A percentile compares a stretch with the other conserved stretches of the same genome.
phyloP scores from a whole-genome alignment of 805 yeast genomes.

The Candida adriatica region DNA sequence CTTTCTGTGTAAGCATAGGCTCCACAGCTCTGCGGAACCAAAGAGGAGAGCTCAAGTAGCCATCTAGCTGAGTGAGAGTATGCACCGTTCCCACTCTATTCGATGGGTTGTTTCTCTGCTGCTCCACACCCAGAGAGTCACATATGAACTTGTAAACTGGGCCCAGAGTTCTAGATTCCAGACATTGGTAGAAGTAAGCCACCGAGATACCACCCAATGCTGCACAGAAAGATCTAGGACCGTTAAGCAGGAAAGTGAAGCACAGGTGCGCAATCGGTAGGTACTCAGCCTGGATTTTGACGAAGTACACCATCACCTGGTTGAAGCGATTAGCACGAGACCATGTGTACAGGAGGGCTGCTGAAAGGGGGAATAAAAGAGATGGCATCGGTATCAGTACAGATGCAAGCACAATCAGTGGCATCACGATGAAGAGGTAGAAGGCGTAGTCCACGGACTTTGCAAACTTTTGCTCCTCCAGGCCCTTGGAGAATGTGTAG shows the following conservation, averaged over 20 bases:
- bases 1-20: slow-evolving; percentile 5
- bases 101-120: slow-evolving; percentile 17
- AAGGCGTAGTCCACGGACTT: slow-evolving; percentile 46
- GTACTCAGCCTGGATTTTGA: slow-evolving; percentile 53
- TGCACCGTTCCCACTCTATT: slow-evolving; percentile 27
- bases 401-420: slow-evolving; percentile 35
- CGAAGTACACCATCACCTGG: slow-evolving; percentile 43
- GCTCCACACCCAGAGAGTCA: slow-evolving; percentile 17
- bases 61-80: slow-evolving; percentile 33
- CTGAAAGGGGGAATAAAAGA: slow-evolving; percentile 36
- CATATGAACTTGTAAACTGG: slow-evolving; percentile 30
- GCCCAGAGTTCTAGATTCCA: slow-evolving; percentile 46
- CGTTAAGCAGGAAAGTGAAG: slow-evolving; percentile 37
- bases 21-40: slow-evolving; percentile 31
- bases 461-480: slow-evolving; percentile 46
- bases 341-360: slow-evolving; percentile 54
- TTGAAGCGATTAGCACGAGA: slow-evolving; percentile 45
- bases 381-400: slow-evolving; percentile 25
- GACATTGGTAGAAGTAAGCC: slow-evolving; percentile 54
- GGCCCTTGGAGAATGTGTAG: slow-evolving; percentile 48
- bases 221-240: slow-evolving; percentile 31
- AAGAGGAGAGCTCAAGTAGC: slow-evolving; percentile 49
- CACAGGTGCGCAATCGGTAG: slow-evolving; percentile 44
- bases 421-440: slow-evolving; percentile 43
- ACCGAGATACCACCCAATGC: slow-evolving; percentile 45